These are phyloP conservation scores for Phytophthora cryptogea DNA, from an alignment of 352 stramenopile genomes.

Conservation along the genomic window DNA sequence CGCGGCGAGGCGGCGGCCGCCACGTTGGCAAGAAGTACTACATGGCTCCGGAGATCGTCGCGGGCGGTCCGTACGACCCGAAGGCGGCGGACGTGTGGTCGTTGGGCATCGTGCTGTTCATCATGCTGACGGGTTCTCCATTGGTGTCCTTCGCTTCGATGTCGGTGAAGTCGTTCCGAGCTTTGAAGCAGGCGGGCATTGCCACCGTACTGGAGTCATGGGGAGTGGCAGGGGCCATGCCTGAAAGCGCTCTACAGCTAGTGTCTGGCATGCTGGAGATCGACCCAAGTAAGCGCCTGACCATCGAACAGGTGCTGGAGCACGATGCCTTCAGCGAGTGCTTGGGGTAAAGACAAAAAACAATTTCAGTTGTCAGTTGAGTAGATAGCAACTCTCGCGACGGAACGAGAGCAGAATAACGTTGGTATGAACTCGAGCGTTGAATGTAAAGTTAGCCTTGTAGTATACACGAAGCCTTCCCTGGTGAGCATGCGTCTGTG, in stretches of 20 bases:
- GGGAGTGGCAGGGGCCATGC: conserved; percentile 7
- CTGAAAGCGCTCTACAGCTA: conserved; percentile 10
- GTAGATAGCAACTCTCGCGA: conserved; percentile 7
- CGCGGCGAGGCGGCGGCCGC: conserved; percentile 8
- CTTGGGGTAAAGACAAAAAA: background rate
- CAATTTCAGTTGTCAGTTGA: background rate
- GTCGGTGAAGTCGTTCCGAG: conserved; percentile 18
- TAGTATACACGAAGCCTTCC: conserved; percentile 1
- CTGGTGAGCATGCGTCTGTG: background rate
- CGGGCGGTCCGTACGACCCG: conserved; percentile 41
- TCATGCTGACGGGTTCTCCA: conserved; percentile 5
- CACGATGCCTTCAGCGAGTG: conserved; percentile 23
- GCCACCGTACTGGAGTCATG: conserved; percentile 10
- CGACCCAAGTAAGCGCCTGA: conserved; percentile 29
- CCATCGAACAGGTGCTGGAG: conserved; percentile 24
- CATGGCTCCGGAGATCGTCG: conserved; percentile 56
- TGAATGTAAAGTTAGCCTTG: background rate
- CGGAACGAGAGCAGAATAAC: conserved; percentile 13
- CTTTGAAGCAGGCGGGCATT: conserved; percentile 14
- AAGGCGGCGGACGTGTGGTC: conserved; percentile 29
- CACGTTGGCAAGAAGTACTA: conserved; percentile 58
- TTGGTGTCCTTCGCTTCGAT: background rate
- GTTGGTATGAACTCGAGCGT: conserved; percentile 1
- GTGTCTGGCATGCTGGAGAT: conserved; percentile 37
- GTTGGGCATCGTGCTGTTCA: conserved; percentile 16